A percentile compares a stretch with the other conserved stretches of the same genome.
Evolutionary conservation across 257 asterid genomes (phyloP).

Genomic region (Leonotis leonurus): DNA sequence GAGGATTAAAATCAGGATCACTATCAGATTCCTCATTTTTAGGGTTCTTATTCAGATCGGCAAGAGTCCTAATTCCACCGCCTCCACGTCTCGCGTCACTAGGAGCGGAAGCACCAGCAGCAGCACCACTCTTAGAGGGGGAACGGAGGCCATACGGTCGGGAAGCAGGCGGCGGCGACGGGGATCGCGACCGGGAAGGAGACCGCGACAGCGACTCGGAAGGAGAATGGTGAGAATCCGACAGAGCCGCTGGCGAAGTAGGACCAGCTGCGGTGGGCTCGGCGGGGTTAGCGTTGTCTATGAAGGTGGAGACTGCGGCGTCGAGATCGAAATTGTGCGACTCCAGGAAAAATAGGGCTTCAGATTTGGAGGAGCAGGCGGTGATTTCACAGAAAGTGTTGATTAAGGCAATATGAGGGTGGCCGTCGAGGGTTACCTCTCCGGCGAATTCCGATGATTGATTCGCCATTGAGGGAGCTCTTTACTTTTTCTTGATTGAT

Average conservation of each 20-base stretch:
- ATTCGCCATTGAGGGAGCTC: constrained; percentile 28
- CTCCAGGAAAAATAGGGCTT: constrained; percentile 74
- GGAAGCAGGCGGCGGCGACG: constrained; percentile 35
- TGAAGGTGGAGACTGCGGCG: constrained; percentile 80
- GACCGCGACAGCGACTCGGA: constrained; percentile 33
- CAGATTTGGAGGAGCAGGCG: constrained; percentile 49
- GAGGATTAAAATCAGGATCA: constrained; percentile 74
- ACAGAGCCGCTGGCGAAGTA: constrained; percentile 16
- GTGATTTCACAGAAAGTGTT: constrained; percentile 70
- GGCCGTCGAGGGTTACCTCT: constrained; percentile 21
- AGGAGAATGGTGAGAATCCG: constrained; percentile 36
- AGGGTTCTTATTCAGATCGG: constrained; percentile 60
- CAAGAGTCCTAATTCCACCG: constrained; percentile 46
- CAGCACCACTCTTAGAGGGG: constrained; percentile 22
- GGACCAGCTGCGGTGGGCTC: constrained; percentile 10
- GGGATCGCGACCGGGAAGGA: constrained; percentile 42
- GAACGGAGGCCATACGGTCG: constrained; percentile 45
- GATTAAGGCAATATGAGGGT: constrained; percentile 38
- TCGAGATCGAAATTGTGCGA: constrained; percentile 80
- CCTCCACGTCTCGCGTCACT: constrained; percentile 28
- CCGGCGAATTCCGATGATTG: constrained; percentile 23
- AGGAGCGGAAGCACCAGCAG: constrained; percentile 16
- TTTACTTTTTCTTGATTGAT: background rate
- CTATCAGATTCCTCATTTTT: constrained; percentile 41
- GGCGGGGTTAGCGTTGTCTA: constrained; percentile 37